These are phyloP conservation scores for Colletotrichum sp. DNA, from an alignment of 2,329 filamentous ascomycete genomes.

Conservation along the genomic window DNA sequence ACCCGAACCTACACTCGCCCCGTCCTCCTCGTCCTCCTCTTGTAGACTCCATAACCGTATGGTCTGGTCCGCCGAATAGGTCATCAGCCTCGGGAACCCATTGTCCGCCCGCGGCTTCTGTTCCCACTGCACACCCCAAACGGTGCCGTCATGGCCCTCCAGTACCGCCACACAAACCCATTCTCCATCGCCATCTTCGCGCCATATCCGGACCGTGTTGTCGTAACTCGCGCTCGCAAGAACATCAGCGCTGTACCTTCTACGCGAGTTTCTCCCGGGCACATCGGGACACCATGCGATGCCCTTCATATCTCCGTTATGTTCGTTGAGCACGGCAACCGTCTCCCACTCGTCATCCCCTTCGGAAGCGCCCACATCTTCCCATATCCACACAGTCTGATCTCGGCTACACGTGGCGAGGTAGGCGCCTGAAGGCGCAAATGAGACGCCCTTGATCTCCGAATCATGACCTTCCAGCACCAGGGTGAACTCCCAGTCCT, in stretches of 20 bases:
- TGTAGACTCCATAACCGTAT: conserved; percentile 79
- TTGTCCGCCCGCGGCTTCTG: conserved; percentile 39
- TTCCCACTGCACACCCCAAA: conserved; percentile 87
- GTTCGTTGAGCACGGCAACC: conserved; percentile 91
- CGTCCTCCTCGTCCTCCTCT: conserved; percentile 52
- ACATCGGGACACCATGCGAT: conserved; percentile 88
- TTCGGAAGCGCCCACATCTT: conserved; percentile 76
- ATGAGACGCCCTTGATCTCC: conserved; percentile 84
- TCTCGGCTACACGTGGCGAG: conserved; percentile 91
- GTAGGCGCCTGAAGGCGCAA: conserved; percentile 75
- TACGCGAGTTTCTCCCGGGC: conserved; percentile 46
- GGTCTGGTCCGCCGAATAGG: conserved; percentile 84
- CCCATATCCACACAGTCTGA: conserved; percentile 98
- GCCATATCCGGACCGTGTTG: conserved; percentile 86
- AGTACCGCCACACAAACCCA: conserved; percentile 90
- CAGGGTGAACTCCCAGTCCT: conserved; percentile 92
- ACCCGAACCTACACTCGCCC: conserved; percentile 28
- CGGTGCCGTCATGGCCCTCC: conserved; percentile 81
- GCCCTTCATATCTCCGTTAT: conserved; percentile 93
- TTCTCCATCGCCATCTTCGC: conserved; percentile 85
- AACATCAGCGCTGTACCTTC: conserved; percentile 66
- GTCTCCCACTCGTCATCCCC: conserved; percentile 97
- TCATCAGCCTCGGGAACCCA: conserved; percentile 69
- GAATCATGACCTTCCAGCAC: conserved; percentile 95
- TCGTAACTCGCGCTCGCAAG: conserved; percentile 95